Evolutionary conservation across 257 asterid species (phyloP).

Genomic region (Solanum okadae): DNA sequence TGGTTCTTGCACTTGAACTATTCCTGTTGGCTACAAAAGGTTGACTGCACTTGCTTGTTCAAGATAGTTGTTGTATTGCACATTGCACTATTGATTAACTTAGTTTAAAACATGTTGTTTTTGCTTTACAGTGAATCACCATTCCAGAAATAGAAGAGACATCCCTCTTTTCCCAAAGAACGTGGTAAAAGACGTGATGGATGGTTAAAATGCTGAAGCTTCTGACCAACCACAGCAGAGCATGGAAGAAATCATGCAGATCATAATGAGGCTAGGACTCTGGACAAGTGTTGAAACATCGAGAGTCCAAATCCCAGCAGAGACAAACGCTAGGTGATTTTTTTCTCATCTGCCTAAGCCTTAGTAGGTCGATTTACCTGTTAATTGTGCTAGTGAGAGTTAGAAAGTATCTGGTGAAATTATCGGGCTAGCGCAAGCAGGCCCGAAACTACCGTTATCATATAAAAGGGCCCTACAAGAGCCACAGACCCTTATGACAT

Average conservation of each 20-base stretch:
- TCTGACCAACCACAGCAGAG: neutral
- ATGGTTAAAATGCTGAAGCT: neutral
- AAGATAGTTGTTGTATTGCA: neutral
- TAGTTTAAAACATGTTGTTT: neutral
- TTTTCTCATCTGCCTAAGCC: neutral
- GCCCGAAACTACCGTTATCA: neutral
- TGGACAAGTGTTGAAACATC: neutral
- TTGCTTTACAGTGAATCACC: neutral
- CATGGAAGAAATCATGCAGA: neutral
- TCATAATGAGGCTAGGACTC: neutral
- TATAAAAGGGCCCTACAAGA: neutral
- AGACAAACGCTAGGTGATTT: neutral
- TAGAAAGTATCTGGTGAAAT: neutral
- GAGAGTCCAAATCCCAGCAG: neutral
- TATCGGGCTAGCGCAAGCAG: neutral
- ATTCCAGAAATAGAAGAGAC: neutral
- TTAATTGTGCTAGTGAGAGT: neutral
- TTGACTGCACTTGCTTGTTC: neutral
- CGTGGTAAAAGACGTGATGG: neutral
- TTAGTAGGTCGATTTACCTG: neutral
- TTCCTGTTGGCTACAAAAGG: neutral
- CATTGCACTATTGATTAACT: neutral
- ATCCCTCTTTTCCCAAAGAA: neutral
- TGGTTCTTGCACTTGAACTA: neutral
- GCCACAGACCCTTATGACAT: neutral